Evolutionary conservation across 139 green algal species (phyloP).

Genomic region (Edaphochlamys debaryana): DNA sequence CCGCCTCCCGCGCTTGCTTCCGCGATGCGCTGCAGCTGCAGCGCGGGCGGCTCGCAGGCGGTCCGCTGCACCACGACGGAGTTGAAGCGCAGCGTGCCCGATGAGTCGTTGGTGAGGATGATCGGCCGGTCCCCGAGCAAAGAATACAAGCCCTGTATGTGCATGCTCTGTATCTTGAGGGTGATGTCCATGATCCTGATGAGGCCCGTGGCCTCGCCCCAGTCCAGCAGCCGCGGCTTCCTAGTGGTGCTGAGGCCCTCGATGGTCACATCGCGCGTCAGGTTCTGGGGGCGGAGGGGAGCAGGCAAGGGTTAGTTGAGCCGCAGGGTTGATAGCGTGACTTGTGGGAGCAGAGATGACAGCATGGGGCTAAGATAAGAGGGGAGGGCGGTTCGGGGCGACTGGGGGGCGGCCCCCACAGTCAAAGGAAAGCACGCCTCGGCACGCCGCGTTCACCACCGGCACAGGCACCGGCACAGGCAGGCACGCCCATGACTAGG

Average conservation of each 20-base stretch:
- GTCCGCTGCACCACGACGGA: not conserved
- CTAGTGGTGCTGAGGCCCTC: not conserved
- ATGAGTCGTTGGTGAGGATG: not conserved
- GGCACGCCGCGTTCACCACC: too few relatives aligned
- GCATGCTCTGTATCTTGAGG: not conserved
- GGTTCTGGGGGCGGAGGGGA: not conserved
- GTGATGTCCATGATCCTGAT: not conserved
- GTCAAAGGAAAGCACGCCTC: too few relatives aligned
- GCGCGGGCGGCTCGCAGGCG: not conserved
- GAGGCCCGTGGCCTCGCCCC: not conserved
- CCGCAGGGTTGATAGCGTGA: too few relatives aligned
- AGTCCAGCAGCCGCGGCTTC: not conserved
- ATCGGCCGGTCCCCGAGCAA: not conserved
- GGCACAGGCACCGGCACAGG: too few relatives aligned
- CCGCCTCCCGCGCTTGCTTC: too few relatives aligned
- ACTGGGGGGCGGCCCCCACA: too few relatives aligned
- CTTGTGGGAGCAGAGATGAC: too few relatives aligned
- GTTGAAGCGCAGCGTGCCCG: constrained; percentile 11
- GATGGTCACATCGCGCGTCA: not conserved
- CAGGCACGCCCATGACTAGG: too few relatives aligned
- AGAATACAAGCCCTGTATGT: not conserved
- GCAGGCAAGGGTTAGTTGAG: not conserved
- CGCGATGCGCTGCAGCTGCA: not conserved
- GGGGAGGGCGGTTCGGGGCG: too few relatives aligned
- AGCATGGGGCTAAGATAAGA: too few relatives aligned